phyloP scores from a whole-genome alignment of 345 rosid species.

The Xanthoceras sorbifolium region DNA sequence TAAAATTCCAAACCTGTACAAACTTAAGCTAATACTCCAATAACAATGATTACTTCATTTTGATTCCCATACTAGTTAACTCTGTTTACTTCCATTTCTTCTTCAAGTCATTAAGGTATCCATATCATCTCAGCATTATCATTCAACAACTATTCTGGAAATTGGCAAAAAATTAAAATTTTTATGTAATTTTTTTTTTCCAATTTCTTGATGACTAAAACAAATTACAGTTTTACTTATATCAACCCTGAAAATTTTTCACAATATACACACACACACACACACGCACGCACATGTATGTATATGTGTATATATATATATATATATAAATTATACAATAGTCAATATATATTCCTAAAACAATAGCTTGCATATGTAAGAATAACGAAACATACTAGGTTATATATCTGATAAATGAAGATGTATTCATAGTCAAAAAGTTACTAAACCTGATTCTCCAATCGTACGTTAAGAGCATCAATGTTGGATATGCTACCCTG shows the following conservation, averaged over 20 bases:
- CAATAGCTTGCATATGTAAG: not conserved
- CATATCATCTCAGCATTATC: not conserved
- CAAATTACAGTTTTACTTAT: not conserved
- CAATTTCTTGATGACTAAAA: not conserved
- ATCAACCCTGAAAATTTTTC: not conserved
- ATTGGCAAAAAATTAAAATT: not conserved
- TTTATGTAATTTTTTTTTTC: not conserved
- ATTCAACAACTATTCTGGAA: not conserved
- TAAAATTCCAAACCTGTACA: not conserved
- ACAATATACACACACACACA: too few relatives aligned
- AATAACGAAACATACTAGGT: not conserved
- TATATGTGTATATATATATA: too few relatives aligned
- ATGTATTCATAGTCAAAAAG: slow-evolving; percentile 9
- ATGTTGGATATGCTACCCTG: slow-evolving; percentile 68
- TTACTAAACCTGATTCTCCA: slow-evolving; percentile 73
- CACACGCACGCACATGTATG: too few relatives aligned
- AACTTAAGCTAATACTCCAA: not conserved
- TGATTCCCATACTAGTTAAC: not conserved
- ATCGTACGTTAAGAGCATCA: slow-evolving; percentile 67
- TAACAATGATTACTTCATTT: not conserved
- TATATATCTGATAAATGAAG: not conserved
- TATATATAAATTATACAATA: not conserved
- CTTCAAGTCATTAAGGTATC: not conserved
- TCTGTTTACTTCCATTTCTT: not conserved
- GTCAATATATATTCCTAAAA: not conserved